phyloP scores from a whole-genome alignment of 2,329 filamentous ascomycete genomes.

The Orbilia oligospora region DNA sequence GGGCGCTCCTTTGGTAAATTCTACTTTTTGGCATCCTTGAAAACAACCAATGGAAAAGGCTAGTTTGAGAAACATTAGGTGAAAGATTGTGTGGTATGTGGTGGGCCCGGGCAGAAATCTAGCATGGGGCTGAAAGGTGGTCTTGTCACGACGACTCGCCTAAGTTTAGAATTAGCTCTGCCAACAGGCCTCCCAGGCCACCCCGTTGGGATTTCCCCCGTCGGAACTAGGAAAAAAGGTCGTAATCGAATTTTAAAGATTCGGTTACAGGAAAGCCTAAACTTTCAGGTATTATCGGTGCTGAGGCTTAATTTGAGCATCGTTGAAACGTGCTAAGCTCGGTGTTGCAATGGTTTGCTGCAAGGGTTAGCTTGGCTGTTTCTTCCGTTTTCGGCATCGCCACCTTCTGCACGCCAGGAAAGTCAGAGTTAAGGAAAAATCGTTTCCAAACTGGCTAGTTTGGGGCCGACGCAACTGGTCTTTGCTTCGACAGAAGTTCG shows the following conservation, averaged over 20 bases:
- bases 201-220: slow-evolving; percentile 21
- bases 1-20: background rate
- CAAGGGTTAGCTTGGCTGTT: slow-evolving; percentile 25
- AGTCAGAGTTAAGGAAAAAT: slow-evolving; percentile 18
- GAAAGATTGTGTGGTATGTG: slow-evolving; percentile 13
- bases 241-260: slow-evolving; percentile 29
- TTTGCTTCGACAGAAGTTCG: background rate
- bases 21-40: slow-evolving; percentile 9
- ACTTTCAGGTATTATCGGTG: slow-evolving; percentile 26
- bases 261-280: slow-evolving; percentile 25
- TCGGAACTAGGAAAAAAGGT: slow-evolving; percentile 37
- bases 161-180: slow-evolving; percentile 11
- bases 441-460: slow-evolving; percentile 17
- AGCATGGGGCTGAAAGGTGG: slow-evolving; percentile 33
- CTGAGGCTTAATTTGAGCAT: slow-evolving; percentile 31
- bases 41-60: slow-evolving; percentile 20
- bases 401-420: slow-evolving; percentile 44
- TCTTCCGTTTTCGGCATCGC: slow-evolving; percentile 45
- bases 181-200: slow-evolving; percentile 38
- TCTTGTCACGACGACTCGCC: slow-evolving; percentile 9
- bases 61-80: slow-evolving; percentile 15
- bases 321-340: slow-evolving; percentile 31
- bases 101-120: slow-evolving; percentile 28
- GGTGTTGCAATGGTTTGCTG: slow-evolving; percentile 39
- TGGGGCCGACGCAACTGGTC: background rate